phyloP scores from a whole-genome alignment of 352 stramenopile species.

The Peronospora destructor region DNA sequence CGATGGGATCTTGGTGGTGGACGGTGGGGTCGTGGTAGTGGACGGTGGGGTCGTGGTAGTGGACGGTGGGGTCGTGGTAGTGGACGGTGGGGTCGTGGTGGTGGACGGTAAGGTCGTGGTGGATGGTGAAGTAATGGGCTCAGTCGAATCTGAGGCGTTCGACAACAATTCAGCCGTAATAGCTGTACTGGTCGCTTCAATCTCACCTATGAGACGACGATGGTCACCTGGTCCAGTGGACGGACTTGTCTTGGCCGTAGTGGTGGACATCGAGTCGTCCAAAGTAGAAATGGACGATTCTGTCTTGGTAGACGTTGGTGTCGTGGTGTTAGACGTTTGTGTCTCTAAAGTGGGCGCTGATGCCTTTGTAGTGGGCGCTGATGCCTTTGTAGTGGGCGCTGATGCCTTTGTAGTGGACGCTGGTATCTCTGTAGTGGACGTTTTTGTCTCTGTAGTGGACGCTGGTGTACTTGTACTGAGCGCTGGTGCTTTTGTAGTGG shows the following conservation, averaged over 20 bases:
- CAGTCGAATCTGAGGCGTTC: no score
- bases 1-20: not conserved
- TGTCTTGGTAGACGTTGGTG: constrained; percentile 23
- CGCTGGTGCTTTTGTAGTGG: constrained; percentile 9
- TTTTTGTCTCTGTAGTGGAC: constrained; percentile 20
- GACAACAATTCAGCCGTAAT: not conserved
- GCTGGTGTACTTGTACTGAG: constrained; percentile 13
- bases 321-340: constrained; percentile 10
- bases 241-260: no score
- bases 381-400: constrained; percentile 20
- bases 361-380: constrained; percentile 18
- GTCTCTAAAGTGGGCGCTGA: constrained; percentile 22
- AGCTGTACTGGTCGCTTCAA: no score
- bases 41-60: not conserved
- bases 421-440: not conserved
- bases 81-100: not conserved
- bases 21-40: not conserved
- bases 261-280: no score
- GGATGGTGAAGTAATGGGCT: not conserved
- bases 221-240: constrained; percentile 9
- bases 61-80: constrained; percentile 8
- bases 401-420: constrained; percentile 2
- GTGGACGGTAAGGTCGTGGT: not conserved
- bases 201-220: constrained; percentile 13
- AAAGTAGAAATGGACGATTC: constrained; percentile 7